Conservation (phyloP, 176 grass and related monocot species). For the Stipa capillata region DNA sequence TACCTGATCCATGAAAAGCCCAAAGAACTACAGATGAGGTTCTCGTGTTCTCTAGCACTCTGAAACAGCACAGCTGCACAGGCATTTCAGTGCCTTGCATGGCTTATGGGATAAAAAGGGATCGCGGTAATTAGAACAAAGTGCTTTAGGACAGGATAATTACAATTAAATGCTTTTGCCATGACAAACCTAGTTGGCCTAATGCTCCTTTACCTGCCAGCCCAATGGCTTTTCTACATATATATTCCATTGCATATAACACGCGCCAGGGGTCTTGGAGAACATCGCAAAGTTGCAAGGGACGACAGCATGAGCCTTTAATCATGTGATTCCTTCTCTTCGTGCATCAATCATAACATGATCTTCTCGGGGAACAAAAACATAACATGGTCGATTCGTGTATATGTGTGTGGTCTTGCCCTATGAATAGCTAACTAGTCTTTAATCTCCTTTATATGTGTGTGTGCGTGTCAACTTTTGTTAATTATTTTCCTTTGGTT, state of each 20-base stretch:
- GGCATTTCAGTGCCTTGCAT: background rate
- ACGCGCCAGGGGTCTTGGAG: background rate
- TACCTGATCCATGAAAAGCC: background rate
- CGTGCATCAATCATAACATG: background rate
- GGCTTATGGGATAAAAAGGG: background rate
- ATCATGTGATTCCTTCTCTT: background rate
- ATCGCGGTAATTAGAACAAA: background rate
- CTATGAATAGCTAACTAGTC: no score
- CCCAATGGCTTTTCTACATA: no score
- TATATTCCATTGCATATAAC: no score
- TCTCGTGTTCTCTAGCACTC: background rate
- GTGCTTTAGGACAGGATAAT: background rate
- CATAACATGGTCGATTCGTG: no score
- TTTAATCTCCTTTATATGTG: no score
- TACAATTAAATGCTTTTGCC: no score
- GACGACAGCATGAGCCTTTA: background rate
- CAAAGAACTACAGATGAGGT: background rate
- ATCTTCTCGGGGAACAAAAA: no score
- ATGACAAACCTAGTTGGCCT: background rate
- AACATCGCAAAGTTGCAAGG: slow-evolving; percentile 12
- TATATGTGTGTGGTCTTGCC: no score
- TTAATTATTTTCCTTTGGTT: no score
- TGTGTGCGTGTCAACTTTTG: no score
- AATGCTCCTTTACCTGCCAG: background rate
- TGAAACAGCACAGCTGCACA: background rate